These are phyloP conservation scores for Cyberlindnera xylosilytica DNA, from an alignment of 805 yeast species.

Conservation along the genomic window DNA sequence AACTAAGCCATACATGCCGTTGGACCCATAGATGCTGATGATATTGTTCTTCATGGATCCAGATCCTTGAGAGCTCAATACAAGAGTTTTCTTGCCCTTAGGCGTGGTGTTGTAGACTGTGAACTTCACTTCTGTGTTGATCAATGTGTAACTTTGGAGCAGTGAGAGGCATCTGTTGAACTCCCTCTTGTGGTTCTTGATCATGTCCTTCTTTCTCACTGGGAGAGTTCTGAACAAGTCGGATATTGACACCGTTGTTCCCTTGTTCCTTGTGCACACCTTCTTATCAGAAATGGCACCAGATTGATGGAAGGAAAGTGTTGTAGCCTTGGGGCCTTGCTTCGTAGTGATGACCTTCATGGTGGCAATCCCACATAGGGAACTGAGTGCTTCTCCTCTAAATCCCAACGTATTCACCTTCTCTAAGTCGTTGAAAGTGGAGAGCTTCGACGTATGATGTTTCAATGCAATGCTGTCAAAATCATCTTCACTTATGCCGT, in stretches of 20 bases:
- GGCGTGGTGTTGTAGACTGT: conserved; percentile 51
- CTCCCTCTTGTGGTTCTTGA: conserved; percentile 65
- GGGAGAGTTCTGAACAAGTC: conserved; percentile 70
- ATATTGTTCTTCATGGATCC: conserved; percentile 53
- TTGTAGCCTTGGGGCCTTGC: conserved; percentile 51
- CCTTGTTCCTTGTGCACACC: conserved; percentile 54
- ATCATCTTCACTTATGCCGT: conserved; percentile 55
- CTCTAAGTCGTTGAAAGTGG: conserved; percentile 51
- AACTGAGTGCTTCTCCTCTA: conserved; percentile 79
- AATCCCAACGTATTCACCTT: conserved; percentile 62
- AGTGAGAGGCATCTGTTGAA: conserved; percentile 62
- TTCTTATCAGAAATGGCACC: conserved; percentile 48
- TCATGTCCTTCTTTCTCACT: conserved; percentile 74
- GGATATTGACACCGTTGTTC: conserved; percentile 62
- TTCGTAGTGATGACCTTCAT: conserved; percentile 51
- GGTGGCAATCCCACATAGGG: conserved; percentile 55
- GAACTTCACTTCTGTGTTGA: conserved; percentile 55
- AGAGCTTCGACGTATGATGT: conserved; percentile 66
- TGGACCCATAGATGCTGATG: conserved; percentile 66
- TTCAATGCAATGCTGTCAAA: conserved; percentile 53
- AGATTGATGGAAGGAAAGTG: conserved; percentile 47
- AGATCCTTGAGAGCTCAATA: conserved; percentile 57
- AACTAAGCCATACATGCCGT: conserved; percentile 55
- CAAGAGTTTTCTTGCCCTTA: conserved; percentile 46
- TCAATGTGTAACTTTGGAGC: conserved; percentile 65